Base-by-base conservation (phyloP, 2,329 filamentous ascomycete species). In the Scedosporium dehoogii region DNA sequence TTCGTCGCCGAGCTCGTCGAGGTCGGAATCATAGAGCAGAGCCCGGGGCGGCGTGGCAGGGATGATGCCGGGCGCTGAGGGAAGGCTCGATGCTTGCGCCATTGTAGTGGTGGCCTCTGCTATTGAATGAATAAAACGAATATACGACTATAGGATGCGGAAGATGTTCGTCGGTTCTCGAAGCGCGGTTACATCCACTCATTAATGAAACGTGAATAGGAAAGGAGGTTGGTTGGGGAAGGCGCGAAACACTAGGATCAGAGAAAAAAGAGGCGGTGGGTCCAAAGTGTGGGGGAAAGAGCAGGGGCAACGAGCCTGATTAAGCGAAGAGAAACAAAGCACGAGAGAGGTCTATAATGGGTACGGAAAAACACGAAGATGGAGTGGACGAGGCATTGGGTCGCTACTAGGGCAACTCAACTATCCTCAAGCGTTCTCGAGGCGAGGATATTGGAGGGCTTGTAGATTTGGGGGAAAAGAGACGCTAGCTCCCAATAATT, bases 1-100 rank as follows among this genome's bases (percentile, higher is more conserved):
- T 60, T 76, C 76, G 16, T 69, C 71, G 7, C 73, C 74, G 21
- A 79, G 69, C 64, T 81, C 78, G 62, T 81, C 79, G 51, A 80
- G 73, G 44, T 78, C 76, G 9, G 48, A 58, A 56, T 77, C 69
- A 46, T 61, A 29, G 18, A 56, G 60, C 6, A 53, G 57, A 41
- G 44, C 18, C 38, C 53, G 51, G 2, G 60, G 60, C 14, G 60
- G 60, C 9, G 60, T 62, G 33, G 60, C 60, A n/a, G 51, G 60
- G 25, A 62, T 57, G 14, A 57, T 18, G 60, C 48, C 48, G 4
- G 41, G 38, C 51, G 38, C 25, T 6, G 23, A 23, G 14, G 51
- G 53, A 16, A 53, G 44, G 51, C 51, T 62, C 21, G 51, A 55
- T 2, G 29, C 33, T 44, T 21, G 60, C 21, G 51, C 60, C 60